Conservation (phyloP, 2,329 filamentous ascomycete species). For the Hortaea sp. region DNA sequence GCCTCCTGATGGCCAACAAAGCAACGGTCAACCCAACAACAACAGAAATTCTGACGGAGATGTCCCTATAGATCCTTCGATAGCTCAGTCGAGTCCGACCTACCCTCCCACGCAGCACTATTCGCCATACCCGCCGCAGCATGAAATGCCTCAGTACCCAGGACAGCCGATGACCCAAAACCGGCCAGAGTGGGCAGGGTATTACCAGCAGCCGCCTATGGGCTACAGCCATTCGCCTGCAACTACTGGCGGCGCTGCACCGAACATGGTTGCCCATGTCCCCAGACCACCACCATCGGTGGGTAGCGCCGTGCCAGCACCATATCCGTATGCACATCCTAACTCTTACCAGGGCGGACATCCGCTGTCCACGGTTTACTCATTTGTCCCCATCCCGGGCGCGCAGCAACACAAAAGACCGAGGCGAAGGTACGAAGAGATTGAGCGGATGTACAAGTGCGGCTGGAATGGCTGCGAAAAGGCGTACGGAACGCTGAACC, state of each 20-base stretch:
- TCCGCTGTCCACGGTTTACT: slow-evolving; percentile 72
- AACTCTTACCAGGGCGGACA: slow-evolving; percentile 37
- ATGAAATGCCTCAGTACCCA: slow-evolving; percentile 77
- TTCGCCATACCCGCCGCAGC: slow-evolving; percentile 73
- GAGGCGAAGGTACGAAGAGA: slow-evolving; percentile 88
- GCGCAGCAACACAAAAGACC: slow-evolving; percentile 96
- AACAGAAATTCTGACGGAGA: slow-evolving; percentile 89
- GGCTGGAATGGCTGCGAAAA: slow-evolving; percentile 98
- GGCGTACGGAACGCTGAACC: slow-evolving; percentile 94
- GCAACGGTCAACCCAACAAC: slow-evolving; percentile 48
- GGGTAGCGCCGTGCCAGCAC: slow-evolving; percentile 29
- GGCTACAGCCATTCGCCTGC: slow-evolving; percentile 43
- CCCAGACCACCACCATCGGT: slow-evolving; percentile 54
- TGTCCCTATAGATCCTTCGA: slow-evolving; percentile 98
- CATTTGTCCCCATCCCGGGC: slow-evolving; percentile 93
- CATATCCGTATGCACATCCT: slow-evolving; percentile 18
- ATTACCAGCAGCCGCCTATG: slow-evolving; percentile 45
- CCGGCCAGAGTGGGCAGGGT: slow-evolving; percentile 61
- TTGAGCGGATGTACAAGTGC: slow-evolving; percentile 99
- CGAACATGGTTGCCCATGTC: slow-evolving; percentile 49
- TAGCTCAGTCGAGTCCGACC: slow-evolving; percentile 83
- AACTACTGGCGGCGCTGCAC: slow-evolving; percentile 46
- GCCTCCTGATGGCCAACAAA: slow-evolving; percentile 65
- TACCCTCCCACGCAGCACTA: slow-evolving; percentile 70
- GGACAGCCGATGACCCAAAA: slow-evolving; percentile 48